Base-by-base conservation (phyloP, 805 yeast species). In the Saccharomycopsis fermentans region DNA sequence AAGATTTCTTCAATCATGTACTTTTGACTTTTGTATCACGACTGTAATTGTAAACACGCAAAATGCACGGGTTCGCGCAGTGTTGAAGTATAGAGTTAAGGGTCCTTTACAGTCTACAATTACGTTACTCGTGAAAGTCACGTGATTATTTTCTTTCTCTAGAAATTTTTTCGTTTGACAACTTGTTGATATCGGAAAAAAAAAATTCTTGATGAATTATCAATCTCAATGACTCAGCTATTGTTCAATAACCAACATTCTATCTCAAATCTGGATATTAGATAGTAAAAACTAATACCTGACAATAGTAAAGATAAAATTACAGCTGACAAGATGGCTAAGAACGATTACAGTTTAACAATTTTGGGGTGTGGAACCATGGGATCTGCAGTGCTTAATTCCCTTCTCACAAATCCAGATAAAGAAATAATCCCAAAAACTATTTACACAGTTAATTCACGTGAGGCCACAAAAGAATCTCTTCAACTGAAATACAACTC, bases 291-390 rank as follows among this genome's bases (percentile, higher is more conserved):
- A 21, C 24, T 21, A 43, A 40, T 4, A n/a, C 9, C 34, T 6
- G 35, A 32, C 8, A 32, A 5, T 6, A 32, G 12, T 9, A 32
- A 32, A 4, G 8, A 32, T 8, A 27, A n/a, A 27, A 27, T 27
- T 32, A 32, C 12, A 32, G 12, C 14, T 5, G 35, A 6, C 12
- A 43, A 3, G 8, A 43, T 43, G 50, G 16, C 29, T 39, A 65
- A 66, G 52, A 60, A 55, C 40, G 40, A 58, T 16, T 81, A 80
- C 73, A 85, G 89, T 3, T 73, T 92, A 56, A 79, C 91, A 17
- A 83, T 94, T 34, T 77, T 94, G 57, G 99, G 97, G 37, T 83
- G 96, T 66, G 99, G 99, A 61, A 90, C 87, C 58, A 88, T 94
- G 90, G 98, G 98, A 60, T 86, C 92, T 17, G 97, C 98, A 11